These are phyloP conservation scores for Hemileia vastatrix DNA, from an alignment of 1,284 basidiomycete genomes.

Conservation along the genomic window DNA sequence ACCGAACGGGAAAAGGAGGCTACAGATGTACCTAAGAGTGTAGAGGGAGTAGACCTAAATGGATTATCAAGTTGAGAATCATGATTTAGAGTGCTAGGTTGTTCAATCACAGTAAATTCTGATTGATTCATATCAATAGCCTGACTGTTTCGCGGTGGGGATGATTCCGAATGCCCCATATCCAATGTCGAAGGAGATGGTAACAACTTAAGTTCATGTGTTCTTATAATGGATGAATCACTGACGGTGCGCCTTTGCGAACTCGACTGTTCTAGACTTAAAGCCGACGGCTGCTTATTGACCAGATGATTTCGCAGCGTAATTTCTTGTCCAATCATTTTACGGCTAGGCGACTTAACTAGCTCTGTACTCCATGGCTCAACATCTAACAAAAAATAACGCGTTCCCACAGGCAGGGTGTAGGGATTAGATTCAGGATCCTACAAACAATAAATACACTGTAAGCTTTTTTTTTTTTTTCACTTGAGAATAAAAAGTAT, in stretches of 20 bases:
- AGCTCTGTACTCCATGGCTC: constrained; percentile 23
- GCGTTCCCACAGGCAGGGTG: constrained; percentile 10
- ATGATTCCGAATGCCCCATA: too few species aligned
- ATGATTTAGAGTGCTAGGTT: not conserved
- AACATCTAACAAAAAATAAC: constrained; percentile 19
- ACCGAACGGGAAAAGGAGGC: not conserved
- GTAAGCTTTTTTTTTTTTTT: too few species aligned
- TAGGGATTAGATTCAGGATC: constrained; percentile 20
- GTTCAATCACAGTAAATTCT: constrained; percentile 20
- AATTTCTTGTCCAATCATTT: constrained; percentile 1
- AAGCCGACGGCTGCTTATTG: constrained; percentile 10
- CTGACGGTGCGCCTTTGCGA: constrained; percentile 1
- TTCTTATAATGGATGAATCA: not conserved
- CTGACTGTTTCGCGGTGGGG: not conserved
- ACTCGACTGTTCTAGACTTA: not conserved
- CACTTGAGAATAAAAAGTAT: constrained; percentile 6
- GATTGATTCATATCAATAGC: constrained; percentile 12
- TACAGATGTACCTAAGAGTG: too few species aligned
- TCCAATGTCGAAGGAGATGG: not conserved
- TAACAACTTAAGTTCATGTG: not conserved
- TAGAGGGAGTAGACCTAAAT: constrained; percentile 2
- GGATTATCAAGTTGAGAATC: constrained; percentile 5
- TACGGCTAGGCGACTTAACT: constrained; percentile 11
- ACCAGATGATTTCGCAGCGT: not conserved
- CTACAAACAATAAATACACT: not conserved